Percentiles rank a stretch among this genome's conserved stretches.
These are phyloP conservation scores for Fusarium beomiforme DNA, from an alignment of 2,329 filamentous ascomycete genomes.

Conservation along the genomic window DNA sequence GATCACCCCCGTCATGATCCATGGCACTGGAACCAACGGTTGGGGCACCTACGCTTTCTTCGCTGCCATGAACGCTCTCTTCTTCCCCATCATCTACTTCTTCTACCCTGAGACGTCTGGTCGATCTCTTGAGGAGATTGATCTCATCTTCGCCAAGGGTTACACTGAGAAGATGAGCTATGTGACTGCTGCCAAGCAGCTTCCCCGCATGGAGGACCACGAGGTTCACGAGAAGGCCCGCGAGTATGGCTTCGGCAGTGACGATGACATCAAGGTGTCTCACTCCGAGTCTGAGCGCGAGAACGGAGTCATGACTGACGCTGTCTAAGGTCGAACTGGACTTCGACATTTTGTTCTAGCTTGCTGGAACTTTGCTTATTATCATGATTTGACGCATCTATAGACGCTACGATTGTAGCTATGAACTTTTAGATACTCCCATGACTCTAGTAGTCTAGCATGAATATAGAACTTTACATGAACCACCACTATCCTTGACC, in stretches of 20 bases:
- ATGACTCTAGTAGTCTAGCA: constrained; percentile 9
- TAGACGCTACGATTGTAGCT: not conserved
- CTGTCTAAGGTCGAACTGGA: constrained; percentile 7
- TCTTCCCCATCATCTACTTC: constrained; percentile 60
- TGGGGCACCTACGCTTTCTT: constrained; percentile 65
- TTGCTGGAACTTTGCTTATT: not conserved
- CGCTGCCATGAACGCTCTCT: constrained; percentile 60
- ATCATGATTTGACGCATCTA: constrained; percentile 6
- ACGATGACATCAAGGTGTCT: constrained; percentile 5
- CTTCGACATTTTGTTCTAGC: not conserved
- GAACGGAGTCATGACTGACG: constrained; percentile 12
- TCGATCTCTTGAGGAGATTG: constrained; percentile 32
- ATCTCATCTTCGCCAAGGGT: constrained; percentile 55
- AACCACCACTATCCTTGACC: not conserved
- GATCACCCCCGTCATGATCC: constrained; percentile 78
- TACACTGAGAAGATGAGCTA: constrained; percentile 68
- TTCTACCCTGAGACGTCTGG: constrained; percentile 57
- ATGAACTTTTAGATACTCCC: constrained; percentile 9
- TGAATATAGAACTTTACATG: not conserved
- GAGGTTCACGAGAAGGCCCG: constrained; percentile 28
- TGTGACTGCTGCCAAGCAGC: constrained; percentile 64
- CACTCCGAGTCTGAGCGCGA: constrained; percentile 14
- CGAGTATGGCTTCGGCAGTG: constrained; percentile 18
- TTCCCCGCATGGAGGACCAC: constrained; percentile 51
- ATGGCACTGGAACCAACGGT: constrained; percentile 58